phyloP scores from a whole-genome alignment of 208 protist species.

The Acanthamoeba lenticulata region DNA sequence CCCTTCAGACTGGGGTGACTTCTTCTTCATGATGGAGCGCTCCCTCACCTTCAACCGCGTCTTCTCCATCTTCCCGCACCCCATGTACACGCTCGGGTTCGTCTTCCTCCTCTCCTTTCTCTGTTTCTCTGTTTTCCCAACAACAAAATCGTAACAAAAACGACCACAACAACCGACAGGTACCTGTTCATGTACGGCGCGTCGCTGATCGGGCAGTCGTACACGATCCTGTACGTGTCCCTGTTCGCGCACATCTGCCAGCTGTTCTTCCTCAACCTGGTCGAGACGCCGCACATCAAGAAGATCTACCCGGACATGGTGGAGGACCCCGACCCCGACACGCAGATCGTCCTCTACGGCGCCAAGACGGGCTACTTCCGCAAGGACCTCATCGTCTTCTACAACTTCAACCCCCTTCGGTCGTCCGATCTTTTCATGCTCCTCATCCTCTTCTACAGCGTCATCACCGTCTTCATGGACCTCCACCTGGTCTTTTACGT shows the following conservation, averaged over 20 bases:
- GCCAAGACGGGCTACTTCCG: slow-evolving; percentile 74
- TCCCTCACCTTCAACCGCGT: slow-evolving; percentile 94
- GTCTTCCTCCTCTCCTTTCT: background rate
- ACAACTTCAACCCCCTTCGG: slow-evolving; percentile 86
- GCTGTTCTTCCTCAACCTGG: slow-evolving; percentile 92
- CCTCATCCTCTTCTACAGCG: slow-evolving; percentile 86
- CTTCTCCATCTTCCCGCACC: slow-evolving; percentile 95
- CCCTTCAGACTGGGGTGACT: slow-evolving; percentile 93
- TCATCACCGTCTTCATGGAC: slow-evolving; percentile 83
- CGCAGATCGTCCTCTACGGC: slow-evolving; percentile 52
- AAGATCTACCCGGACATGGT: slow-evolving; percentile 83
- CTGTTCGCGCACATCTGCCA: slow-evolving; percentile 94
- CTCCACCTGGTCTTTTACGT: slow-evolving; percentile 82
- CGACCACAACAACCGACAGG: background rate
- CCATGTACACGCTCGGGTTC: slow-evolving; percentile 95
- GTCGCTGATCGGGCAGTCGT: slow-evolving; percentile 91
- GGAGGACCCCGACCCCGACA: slow-evolving; percentile 69
- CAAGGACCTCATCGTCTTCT: slow-evolving; percentile 86
- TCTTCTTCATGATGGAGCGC: slow-evolving; percentile 95
- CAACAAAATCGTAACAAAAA: background rate
- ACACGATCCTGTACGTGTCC: slow-evolving; percentile 93
- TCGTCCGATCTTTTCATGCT: slow-evolving; percentile 89
- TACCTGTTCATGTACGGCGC: slow-evolving; percentile 95
- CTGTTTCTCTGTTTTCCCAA: background rate
- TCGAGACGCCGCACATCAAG: slow-evolving; percentile 92